A percentile compares a stretch with the other conserved stretches of the same genome.
These are phyloP conservation scores for Cytospora schulzeri DNA, from an alignment of 2,329 filamentous ascomycete species.

Conservation along the genomic window DNA sequence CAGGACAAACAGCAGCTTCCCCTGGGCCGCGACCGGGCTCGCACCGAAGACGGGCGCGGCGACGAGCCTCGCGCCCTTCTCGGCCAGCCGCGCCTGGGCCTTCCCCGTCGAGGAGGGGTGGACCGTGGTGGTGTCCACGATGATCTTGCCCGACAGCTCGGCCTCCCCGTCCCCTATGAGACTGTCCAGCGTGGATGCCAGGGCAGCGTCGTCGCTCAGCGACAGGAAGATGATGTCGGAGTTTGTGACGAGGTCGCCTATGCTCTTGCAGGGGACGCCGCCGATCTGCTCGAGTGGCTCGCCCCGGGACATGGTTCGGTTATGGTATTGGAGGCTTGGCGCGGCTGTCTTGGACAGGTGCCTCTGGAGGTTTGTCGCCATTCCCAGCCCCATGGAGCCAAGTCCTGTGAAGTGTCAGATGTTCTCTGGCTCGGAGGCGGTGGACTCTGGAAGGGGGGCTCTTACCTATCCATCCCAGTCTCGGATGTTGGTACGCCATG, in stretches of 20 bases:
- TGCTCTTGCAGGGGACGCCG: conserved; percentile 31
- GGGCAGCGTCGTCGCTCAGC: conserved; percentile 75
- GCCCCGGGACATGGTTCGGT: conserved; percentile 51
- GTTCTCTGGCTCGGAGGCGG: not conserved
- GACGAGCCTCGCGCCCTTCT: conserved; percentile 41
- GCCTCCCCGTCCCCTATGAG: conserved; percentile 49
- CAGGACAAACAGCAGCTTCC: conserved; percentile 48
- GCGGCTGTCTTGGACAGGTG: conserved; percentile 35
- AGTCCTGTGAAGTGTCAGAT: conserved; percentile 39
- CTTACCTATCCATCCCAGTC: conserved; percentile 21
- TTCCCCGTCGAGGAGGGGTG: conserved; percentile 46
- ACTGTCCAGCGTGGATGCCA: conserved; percentile 61
- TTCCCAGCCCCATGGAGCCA: conserved; percentile 53
- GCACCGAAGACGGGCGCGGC: conserved; percentile 54
- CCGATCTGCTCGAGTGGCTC: conserved; percentile 35
- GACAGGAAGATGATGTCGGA: conserved; percentile 55
- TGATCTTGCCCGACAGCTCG: conserved; percentile 41
- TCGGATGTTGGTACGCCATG: not conserved
- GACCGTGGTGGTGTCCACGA: conserved; percentile 54
- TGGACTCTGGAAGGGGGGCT: not conserved
- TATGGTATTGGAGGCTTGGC: conserved; percentile 43
- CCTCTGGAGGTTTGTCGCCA: conserved; percentile 53
- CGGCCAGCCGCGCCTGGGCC: conserved; percentile 35
- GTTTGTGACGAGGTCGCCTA: conserved; percentile 34
- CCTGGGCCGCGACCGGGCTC: conserved; percentile 49